Percentiles rank a stretch among this genome's conserved stretches.
Conservation (phyloP, 441 rosid genomes). For the Erodium trifolium region DNA sequence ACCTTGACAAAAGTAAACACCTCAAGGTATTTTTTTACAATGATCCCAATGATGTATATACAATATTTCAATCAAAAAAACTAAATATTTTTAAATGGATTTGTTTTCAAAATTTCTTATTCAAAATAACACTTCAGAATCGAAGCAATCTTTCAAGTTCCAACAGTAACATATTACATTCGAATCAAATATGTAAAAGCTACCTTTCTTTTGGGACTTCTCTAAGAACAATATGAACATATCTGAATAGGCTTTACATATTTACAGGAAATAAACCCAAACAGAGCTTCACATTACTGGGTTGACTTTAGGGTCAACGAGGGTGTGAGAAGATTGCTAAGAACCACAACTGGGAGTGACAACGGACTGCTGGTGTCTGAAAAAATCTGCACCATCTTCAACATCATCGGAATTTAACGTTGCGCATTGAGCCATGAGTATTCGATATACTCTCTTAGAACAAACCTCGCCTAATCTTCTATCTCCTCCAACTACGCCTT, state of each 20-base stretch:
- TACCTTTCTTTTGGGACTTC: no score
- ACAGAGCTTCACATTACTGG: neutral
- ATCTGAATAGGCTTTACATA: neutral
- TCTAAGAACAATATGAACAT: no score
- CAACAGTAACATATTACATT: no score
- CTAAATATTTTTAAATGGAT: no score
- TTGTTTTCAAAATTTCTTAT: no score
- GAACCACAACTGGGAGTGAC: conserved; percentile 6
- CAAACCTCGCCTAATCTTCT: conserved; percentile 75
- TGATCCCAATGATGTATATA: no score
- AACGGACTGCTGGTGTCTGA: conserved; percentile 26
- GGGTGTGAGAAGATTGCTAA: neutral
- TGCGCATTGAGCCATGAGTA: conserved; percentile 73
- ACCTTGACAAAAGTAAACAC: no score
- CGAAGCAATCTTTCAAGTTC: no score
- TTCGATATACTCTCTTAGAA: conserved; percentile 77
- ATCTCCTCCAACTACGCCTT: conserved; percentile 62
- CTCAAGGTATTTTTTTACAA: no score
- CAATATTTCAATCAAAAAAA: no score
- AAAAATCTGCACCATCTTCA: conserved; percentile 84
- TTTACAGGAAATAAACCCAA: conserved; percentile 6
- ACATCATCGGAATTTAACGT: conserved; percentile 71
- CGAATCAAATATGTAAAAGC: no score
- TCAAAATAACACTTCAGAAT: no score
- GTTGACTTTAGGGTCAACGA: neutral